These are phyloP conservation scores for Pyricularia sp. DNA, from an alignment of 2,329 filamentous ascomycete genomes.

Conservation along the genomic window DNA sequence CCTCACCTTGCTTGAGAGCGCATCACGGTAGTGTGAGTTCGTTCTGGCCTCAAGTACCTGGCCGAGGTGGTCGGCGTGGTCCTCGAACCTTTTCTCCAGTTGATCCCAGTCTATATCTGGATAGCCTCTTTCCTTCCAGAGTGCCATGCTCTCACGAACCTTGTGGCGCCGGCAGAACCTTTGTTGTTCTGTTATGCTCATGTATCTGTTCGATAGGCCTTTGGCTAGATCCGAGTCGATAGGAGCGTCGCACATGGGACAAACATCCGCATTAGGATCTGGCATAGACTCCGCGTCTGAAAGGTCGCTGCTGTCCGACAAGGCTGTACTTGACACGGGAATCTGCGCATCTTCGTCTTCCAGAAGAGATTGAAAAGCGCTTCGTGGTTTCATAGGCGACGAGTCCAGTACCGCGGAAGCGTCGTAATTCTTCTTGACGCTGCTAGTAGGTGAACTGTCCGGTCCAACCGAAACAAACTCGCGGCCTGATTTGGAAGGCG, in stretches of 20 bases:
- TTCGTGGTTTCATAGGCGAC: not conserved
- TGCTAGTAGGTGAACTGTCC: not conserved
- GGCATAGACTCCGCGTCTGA: not conserved
- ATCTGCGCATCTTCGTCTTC: not conserved
- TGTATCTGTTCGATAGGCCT: conserved; percentile 20
- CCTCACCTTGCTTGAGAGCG: conserved; percentile 44
- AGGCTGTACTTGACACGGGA: not conserved
- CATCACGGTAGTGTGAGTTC: conserved; percentile 50
- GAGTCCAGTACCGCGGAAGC: not conserved
- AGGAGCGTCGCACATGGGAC: conserved; percentile 56
- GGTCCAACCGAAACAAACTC: not conserved
- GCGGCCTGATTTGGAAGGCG: not conserved
- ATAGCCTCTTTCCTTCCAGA: conserved; percentile 47
- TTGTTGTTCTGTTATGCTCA: conserved; percentile 49
- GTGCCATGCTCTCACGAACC: conserved; percentile 37
- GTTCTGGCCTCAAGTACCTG: conserved; percentile 46
- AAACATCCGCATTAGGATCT: conserved; percentile 24
- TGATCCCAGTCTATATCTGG: conserved; percentile 61
- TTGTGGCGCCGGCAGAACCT: conserved; percentile 58
- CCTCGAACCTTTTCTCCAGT: conserved; percentile 48
- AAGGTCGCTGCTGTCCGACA: not conserved
- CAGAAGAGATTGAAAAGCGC: not conserved
- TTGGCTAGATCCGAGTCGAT: conserved; percentile 48
- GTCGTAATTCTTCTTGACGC: not conserved
- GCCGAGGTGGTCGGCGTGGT: conserved; percentile 46